Conservation (phyloP, 2,329 filamentous ascomycete species). For the Blumeria hordei region DNA sequence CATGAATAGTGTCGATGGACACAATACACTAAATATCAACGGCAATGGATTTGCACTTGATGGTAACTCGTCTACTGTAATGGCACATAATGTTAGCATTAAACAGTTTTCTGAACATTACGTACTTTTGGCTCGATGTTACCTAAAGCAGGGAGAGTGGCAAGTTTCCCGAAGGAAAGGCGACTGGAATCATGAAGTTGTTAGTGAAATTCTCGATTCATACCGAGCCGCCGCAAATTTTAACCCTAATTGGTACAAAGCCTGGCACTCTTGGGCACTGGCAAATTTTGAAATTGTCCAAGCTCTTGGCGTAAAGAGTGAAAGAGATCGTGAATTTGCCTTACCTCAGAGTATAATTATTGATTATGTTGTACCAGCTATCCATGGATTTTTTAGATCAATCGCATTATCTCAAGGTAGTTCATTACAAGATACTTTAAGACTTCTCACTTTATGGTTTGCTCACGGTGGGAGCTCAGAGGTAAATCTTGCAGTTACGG, state of each 20-base stretch:
- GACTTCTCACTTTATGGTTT: constrained; percentile 89
- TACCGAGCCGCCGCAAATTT: constrained; percentile 84
- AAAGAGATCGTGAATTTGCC: constrained; percentile 15
- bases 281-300: constrained; percentile 98
- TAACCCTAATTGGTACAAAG: constrained; percentile 92
- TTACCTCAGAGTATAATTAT: constrained; percentile 42
- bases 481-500: constrained; percentile 68
- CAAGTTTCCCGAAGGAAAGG: constrained; percentile 64
- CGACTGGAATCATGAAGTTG: constrained; percentile 69
- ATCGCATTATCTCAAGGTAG: constrained; percentile 80
- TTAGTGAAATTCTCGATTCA: constrained; percentile 71
- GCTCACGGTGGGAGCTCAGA: constrained; percentile 71
- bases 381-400: constrained; percentile 92
- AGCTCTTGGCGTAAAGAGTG: constrained; percentile 25
- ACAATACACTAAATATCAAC: constrained; percentile 11
- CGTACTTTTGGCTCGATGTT: constrained; percentile 75
- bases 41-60: not conserved
- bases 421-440: constrained; percentile 83
- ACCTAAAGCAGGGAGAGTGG: constrained; percentile 92
- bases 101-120: constrained; percentile 34
- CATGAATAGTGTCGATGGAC: constrained; percentile 13
- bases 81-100: constrained; percentile 2
- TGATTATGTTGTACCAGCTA: constrained; percentile 80
- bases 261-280: constrained; percentile 95
- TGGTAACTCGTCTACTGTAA: not conserved